Evolutionary conservation across 345 rosid species (phyloP), one percentile per base, ranked within the genome.

Genomic region (Citrus hindsii): DNA sequence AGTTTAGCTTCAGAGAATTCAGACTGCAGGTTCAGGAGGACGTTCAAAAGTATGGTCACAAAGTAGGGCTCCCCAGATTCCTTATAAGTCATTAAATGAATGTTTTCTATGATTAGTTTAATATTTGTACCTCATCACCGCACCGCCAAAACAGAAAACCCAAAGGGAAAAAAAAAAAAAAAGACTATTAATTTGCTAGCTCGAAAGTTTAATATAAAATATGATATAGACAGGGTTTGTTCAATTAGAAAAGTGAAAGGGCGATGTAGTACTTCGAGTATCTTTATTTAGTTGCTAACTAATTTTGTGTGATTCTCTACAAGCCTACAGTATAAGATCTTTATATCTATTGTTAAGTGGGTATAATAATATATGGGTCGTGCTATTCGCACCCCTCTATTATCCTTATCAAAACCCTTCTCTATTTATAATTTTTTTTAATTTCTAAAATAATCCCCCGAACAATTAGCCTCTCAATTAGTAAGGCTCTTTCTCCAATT

Each of bases 61-160:
- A 96, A 85, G 87, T 96, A 74, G 99, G 99, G 7, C 98, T 96
- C 65, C 88, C 92, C 27, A 83, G 93, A 79, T 93, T 93, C 85
- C 89, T 88, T 85, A 67, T 80, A 37, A 28, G 48, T 37, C 42
- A 73, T 4, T 38, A 7, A 22, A 59, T 42, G 25, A 21, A 64
- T 27, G 27, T 68, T 59, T 58, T 27, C 42, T 68, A 3, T 37
- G 3, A 60, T 19, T 19, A 12, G 10, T 14, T 68, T 21, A 68
- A 65, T 65, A 16, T 73, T 38, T 60, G 53, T 60, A 10, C 63
- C 55, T 24, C 27, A 30, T 24, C 27, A 30, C 40, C 27, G 19
- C 27, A 51, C 18, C 5, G 0, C 51, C 51, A 46, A 46, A 46
- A 46, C 14, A 0, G 1, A 32, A 32, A 32, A 32, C 33, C 5